Base-by-base conservation (phyloP, 2,329 filamentous ascomycete species). In the Hypoxylon sp. region DNA sequence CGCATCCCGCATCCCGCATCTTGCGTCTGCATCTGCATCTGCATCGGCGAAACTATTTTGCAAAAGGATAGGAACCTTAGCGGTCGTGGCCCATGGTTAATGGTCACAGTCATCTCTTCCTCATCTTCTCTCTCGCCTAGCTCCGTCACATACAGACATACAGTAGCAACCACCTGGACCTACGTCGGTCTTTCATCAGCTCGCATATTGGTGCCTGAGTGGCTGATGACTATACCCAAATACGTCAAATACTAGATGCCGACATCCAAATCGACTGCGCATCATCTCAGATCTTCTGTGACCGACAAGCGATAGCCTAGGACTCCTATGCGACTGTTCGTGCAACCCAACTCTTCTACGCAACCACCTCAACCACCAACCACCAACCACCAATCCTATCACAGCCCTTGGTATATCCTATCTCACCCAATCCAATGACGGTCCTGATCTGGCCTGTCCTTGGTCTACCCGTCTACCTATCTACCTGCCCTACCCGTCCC, bases 271-370 rank as follows among this genome's bases (percentile, higher is more conserved):
- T 19, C 39, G 58, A 41, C 54, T 56, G 59, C 62, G 59, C 62
- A 63, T 68, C 59, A 62, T 63, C 54, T 51, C 28, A 51, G 24
- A 50, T 64, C 53, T 63, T 63, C 22, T 68, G 65, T 62, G 65
- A 68, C 62, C 62, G 62, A 68, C 34, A 43, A 55, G 39, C 47
- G 28, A 37, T 46, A 56, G 20, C 19, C n/a, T 55, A 53, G 34
- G 30, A 54, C 57, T 59, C 51, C 19, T 49, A 65, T 63, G 59
- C 59, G 39, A 63, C 57, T 64, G 65, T 68, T 60, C 57, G 63
- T 68, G 57, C 62, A 61, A 68, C 65, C 59, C 63, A 62, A 64
- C 57, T 58, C 43, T 54, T 24, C 41, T 30, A 39, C 13, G 13
- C 49, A 64, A 64, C 52, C n/a, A n/a, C n/a, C n/a, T n/a, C n/a